phyloP scores from a whole-genome alignment of 2,329 filamentous ascomycete species.

The Aspergillus flavus region DNA sequence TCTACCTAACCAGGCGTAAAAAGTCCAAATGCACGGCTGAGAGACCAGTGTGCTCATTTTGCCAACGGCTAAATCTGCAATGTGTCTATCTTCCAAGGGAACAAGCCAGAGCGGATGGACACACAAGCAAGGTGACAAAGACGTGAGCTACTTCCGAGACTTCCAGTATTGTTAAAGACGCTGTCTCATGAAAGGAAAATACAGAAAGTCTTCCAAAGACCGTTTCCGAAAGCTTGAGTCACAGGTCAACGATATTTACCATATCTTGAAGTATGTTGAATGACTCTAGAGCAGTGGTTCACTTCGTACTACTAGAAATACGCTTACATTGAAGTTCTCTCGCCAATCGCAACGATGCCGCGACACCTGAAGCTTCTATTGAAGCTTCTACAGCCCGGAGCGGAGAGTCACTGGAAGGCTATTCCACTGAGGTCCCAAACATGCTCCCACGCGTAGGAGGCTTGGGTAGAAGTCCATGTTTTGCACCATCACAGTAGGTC shows the following conservation, averaged over 20 bases:
- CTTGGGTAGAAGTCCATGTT: not conserved
- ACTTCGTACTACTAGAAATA: not conserved
- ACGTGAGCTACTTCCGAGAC: not conserved
- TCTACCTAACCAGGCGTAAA: not conserved
- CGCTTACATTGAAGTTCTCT: not conserved
- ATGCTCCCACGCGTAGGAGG: not conserved
- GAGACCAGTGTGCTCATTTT: constrained; percentile 12
- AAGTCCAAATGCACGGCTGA: constrained; percentile 16
- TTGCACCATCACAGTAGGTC: not conserved
- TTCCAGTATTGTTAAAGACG: not conserved
- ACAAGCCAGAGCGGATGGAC: not conserved
- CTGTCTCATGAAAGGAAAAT: not conserved
- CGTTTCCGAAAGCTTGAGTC: not conserved
- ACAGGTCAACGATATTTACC: not conserved
- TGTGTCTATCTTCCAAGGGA: constrained; percentile 5
- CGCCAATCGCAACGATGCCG: not conserved
- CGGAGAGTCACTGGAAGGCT: not conserved
- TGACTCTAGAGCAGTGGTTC: not conserved
- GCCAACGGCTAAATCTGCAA: constrained; percentile 10
- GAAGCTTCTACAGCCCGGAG: not conserved
- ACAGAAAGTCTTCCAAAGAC: not conserved
- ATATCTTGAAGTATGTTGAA: not conserved
- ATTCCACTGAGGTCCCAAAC: not conserved
- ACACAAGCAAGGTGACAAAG: not conserved
- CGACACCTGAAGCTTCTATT: not conserved